A percentile compares a stretch with the other conserved stretches of the same genome.
phyloP scores from a whole-genome alignment of 108 stramenopile species.

The Licmophora abbreviata region DNA sequence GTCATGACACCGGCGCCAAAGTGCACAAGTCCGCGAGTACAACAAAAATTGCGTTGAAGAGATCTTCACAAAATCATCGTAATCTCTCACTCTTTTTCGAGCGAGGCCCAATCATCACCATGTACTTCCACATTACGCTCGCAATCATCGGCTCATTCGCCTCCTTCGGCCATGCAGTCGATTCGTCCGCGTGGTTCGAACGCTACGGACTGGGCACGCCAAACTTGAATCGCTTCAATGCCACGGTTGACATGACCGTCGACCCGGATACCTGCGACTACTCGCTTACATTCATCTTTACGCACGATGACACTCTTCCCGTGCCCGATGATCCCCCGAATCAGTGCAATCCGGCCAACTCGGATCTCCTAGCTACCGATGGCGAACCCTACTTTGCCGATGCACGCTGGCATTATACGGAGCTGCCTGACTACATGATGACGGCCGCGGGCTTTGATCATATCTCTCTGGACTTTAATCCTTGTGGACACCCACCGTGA shows the following conservation, averaged over 20 bases:
- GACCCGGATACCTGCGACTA: not conserved
- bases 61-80: too few relatives aligned
- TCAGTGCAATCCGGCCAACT: constrained; percentile 1
- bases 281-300: not conserved
- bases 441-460: constrained; percentile 5
- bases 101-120: too few relatives aligned
- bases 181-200: too few relatives aligned
- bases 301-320: constrained; percentile 4
- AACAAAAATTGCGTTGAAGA: too few relatives aligned
- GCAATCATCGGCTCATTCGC: too few relatives aligned
- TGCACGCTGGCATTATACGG: not conserved
- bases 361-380: not conserved
- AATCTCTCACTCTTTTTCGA: too few relatives aligned
- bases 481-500: constrained; percentile 10
- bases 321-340: constrained; percentile 2
- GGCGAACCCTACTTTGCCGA: constrained; percentile 2
- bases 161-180: too few relatives aligned
- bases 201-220: too few relatives aligned
- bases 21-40: too few relatives aligned
- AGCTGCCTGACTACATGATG: not conserved
- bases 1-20: too few relatives aligned
- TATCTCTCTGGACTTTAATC: constrained; percentile 1
- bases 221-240: not conserved
- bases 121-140: too few relatives aligned
- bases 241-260: not conserved